A percentile compares a stretch with the other conserved stretches of the same genome.
phyloP scores from a whole-genome alignment of 202 grass and related monocot genomes.

The Saccharum hybrid region DNA sequence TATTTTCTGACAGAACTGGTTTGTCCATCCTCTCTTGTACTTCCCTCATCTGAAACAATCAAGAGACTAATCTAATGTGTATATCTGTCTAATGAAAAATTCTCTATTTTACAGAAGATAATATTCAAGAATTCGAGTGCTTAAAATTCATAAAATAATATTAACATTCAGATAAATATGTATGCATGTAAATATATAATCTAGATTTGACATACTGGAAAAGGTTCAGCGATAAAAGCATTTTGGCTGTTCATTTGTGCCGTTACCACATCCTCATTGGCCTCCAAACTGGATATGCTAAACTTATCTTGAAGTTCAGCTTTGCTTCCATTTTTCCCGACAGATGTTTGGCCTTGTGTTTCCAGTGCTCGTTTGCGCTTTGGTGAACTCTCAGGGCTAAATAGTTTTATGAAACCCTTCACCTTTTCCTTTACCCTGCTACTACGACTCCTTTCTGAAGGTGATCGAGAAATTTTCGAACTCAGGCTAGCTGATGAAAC shows the following conservation, averaged over 20 bases:
- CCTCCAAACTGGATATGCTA: slow-evolving; percentile 49
- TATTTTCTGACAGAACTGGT: slow-evolving; percentile 39
- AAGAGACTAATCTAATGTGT: slow-evolving; percentile 36
- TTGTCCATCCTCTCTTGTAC: slow-evolving; percentile 46
- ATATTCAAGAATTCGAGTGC: background rate
- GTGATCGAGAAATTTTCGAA: slow-evolving; percentile 43
- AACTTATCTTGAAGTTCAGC: slow-evolving; percentile 50
- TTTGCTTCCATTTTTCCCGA: slow-evolving; percentile 66
- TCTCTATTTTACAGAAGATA: slow-evolving; percentile 3
- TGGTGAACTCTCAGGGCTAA: slow-evolving; percentile 70
- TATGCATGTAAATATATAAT: slow-evolving; percentile 27
- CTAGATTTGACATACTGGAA: slow-evolving; percentile 47
- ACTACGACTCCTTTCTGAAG: slow-evolving; percentile 66
- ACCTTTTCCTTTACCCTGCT: slow-evolving; percentile 76
- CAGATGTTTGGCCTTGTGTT: slow-evolving; percentile 43
- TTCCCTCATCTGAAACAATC: slow-evolving; percentile 63
- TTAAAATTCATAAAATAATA: slow-evolving; percentile 12
- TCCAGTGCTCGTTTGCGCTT: slow-evolving; percentile 57
- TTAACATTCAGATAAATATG: slow-evolving; percentile 27
- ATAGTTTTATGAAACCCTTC: slow-evolving; percentile 85
- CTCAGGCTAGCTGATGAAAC: slow-evolving; percentile 40
- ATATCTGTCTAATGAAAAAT: slow-evolving; percentile 22
- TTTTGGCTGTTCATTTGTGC: slow-evolving; percentile 44
- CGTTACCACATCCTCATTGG: slow-evolving; percentile 51
- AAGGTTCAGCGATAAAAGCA: slow-evolving; percentile 40